Conservation (phyloP, 2,329 filamentous ascomycete genomes). For the Juglanconis oblonga region DNA sequence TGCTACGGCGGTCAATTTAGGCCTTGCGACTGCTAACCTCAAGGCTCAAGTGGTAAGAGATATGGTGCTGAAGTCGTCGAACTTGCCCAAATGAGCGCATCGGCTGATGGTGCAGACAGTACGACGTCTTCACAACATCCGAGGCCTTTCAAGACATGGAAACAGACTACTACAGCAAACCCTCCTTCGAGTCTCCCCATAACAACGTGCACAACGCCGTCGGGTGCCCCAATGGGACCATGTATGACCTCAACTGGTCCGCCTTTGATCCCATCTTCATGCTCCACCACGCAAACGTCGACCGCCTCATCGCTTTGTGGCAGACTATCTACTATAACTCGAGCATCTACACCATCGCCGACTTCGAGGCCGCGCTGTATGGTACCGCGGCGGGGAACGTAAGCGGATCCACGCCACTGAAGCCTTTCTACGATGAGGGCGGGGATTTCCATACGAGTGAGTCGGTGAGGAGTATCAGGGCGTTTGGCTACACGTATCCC, state of each 20-base stretch:
- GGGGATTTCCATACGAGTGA: constrained; percentile 40
- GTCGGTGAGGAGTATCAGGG: constrained; percentile 25
- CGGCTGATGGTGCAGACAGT: constrained; percentile 28
- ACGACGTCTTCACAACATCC: constrained; percentile 38
- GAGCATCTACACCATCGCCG: constrained; percentile 30
- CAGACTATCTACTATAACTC: constrained; percentile 36
- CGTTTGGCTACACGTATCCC: constrained; percentile 36
- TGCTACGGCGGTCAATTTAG: constrained; percentile 35
- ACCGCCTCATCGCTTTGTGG: constrained; percentile 56
- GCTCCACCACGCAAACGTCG: constrained; percentile 56
- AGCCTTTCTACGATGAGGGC: constrained; percentile 44
- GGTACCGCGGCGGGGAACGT: constrained; percentile 40
- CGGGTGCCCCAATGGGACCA: constrained; percentile 32
- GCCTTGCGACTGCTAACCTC: constrained; percentile 32
- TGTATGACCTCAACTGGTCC: constrained; percentile 37
- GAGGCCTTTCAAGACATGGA: constrained; percentile 38
- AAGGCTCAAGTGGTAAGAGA: constrained; percentile 38
- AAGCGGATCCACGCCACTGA: constrained; percentile 42
- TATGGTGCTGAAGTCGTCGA: background rate
- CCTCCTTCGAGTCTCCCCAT: constrained; percentile 44
- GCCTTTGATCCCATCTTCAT: constrained; percentile 48
- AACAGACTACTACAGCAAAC: constrained; percentile 32
- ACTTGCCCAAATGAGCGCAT: background rate
- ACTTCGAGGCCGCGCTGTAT: constrained; percentile 32
- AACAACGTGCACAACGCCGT: constrained; percentile 39